phyloP scores from a whole-genome alignment of 2,329 filamentous ascomycete species.

The Ceratocystis eucalypticola region DNA sequence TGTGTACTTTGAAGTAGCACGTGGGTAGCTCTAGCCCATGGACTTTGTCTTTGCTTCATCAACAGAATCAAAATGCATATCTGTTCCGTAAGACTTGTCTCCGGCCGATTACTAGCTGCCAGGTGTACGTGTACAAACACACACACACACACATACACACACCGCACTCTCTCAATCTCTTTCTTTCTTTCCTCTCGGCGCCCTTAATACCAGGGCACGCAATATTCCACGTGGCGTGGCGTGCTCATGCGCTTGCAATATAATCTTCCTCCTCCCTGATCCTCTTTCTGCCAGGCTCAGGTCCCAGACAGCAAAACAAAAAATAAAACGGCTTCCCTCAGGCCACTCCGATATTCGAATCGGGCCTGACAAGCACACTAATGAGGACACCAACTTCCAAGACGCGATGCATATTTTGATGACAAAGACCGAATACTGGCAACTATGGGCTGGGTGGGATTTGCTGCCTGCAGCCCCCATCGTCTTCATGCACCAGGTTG shows the following conservation, averaged over 20 bases:
- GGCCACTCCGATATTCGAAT: neutral
- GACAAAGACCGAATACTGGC: neutral
- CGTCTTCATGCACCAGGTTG: neutral
- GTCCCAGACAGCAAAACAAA: neutral
- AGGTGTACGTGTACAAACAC: no score
- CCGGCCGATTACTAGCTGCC: no score
- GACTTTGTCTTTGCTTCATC: no score
- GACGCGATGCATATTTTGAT: neutral
- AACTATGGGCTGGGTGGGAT: no score
- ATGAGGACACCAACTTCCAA: conserved; percentile 7
- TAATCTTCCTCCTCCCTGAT: neutral
- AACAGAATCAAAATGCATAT: no score
- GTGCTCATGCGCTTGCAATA: neutral
- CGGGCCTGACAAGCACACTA: conserved; percentile 15
- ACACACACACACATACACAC: no score
- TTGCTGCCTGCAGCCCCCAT: neutral
- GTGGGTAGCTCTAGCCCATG: no score
- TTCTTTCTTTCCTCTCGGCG: no score
- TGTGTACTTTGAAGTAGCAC: no score
- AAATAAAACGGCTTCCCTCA: neutral
- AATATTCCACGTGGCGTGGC: neutral
- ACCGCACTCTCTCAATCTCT: no score
- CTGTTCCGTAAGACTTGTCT: no score
- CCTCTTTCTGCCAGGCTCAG: neutral
- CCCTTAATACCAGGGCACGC: neutral